These are phyloP conservation scores for Elaeis guineensis DNA, from an alignment of 176 grass and related monocot genomes.

Conservation along the genomic window DNA sequence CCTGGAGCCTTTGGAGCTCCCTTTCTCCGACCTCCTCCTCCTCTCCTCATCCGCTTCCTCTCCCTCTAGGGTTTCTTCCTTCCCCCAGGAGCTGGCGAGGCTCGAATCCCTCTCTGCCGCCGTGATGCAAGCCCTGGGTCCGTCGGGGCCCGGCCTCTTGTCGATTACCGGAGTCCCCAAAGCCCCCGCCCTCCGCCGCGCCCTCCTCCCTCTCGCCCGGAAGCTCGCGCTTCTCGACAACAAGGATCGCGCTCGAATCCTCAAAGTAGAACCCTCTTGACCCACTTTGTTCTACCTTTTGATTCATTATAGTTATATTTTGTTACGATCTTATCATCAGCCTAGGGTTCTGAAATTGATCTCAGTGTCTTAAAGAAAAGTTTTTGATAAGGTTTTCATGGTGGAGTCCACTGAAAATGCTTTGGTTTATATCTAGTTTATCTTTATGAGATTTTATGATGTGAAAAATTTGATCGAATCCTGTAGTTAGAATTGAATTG, in stretches of 20 bases:
- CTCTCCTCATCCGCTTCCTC: constrained; percentile 19
- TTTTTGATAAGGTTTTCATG: too few species aligned
- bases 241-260: constrained; percentile 31
- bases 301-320: too few species aligned
- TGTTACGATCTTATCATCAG: too few species aligned
- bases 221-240: constrained; percentile 55
- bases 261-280: constrained; percentile 37
- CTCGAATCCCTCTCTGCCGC: constrained; percentile 25
- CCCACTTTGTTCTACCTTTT: background rate
- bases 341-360: too few species aligned
- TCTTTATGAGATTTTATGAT: too few species aligned
- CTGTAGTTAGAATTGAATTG: too few species aligned
- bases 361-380: too few species aligned
- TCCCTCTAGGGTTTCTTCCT: background rate
- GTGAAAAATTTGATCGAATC: too few species aligned
- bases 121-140: constrained; percentile 37
- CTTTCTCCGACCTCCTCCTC: constrained; percentile 47
- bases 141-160: constrained; percentile 48
- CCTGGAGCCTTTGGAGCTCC: constrained; percentile 42
- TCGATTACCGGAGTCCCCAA: constrained; percentile 37
- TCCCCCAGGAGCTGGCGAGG: constrained; percentile 3
- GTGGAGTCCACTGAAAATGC: too few species aligned
- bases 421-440: too few species aligned
- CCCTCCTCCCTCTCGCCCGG: constrained; percentile 55
- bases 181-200: constrained; percentile 30